These are phyloP conservation scores for Onygena corvina DNA, from an alignment of 2,329 filamentous ascomycete species.

Conservation along the genomic window DNA sequence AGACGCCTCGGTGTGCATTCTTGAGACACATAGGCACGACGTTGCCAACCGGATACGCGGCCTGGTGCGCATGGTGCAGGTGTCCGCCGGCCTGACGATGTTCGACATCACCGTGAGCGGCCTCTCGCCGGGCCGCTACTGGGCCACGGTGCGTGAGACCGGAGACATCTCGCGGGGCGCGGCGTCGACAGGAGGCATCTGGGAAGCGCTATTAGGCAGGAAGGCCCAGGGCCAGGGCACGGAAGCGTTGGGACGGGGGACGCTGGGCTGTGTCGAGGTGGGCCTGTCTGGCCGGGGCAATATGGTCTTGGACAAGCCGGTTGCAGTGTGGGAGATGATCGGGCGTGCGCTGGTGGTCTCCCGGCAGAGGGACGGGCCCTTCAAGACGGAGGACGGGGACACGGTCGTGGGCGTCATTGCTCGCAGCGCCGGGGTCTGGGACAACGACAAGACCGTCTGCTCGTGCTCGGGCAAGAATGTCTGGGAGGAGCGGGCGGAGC, in stretches of 20 bases:
- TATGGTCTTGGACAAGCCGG: constrained; percentile 66
- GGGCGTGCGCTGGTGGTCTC: constrained; percentile 84
- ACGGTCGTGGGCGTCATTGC: constrained; percentile 90
- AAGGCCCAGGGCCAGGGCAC: constrained; percentile 28
- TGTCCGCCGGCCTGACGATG: constrained; percentile 59
- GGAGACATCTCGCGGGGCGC: constrained; percentile 79
- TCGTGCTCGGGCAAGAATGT: constrained; percentile 96
- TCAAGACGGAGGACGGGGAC: constrained; percentile 62
- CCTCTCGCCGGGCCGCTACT: constrained; percentile 66
- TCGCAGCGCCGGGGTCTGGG: constrained; percentile 93
- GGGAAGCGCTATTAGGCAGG: constrained; percentile 51
- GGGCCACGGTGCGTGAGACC: constrained; percentile 70
- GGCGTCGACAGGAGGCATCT: constrained; percentile 71
- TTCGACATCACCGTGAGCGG: constrained; percentile 81
- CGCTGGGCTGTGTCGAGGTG: constrained; percentile 65
- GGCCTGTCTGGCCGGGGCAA: constrained; percentile 62
- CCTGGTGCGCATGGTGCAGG: constrained; percentile 86
- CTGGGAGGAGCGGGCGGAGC: constrained; percentile 91
- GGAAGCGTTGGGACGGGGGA: constrained; percentile 39
- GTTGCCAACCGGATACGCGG: constrained; percentile 63
- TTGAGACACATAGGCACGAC: constrained; percentile 63
- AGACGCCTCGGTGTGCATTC: constrained; percentile 79
- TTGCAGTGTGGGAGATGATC: constrained; percentile 93
- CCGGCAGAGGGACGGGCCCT: constrained; percentile 48
- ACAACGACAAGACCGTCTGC: constrained; percentile 96